These are phyloP conservation scores for Viola odorata DNA, from an alignment of 345 rosid species.

Conservation along the genomic window DNA sequence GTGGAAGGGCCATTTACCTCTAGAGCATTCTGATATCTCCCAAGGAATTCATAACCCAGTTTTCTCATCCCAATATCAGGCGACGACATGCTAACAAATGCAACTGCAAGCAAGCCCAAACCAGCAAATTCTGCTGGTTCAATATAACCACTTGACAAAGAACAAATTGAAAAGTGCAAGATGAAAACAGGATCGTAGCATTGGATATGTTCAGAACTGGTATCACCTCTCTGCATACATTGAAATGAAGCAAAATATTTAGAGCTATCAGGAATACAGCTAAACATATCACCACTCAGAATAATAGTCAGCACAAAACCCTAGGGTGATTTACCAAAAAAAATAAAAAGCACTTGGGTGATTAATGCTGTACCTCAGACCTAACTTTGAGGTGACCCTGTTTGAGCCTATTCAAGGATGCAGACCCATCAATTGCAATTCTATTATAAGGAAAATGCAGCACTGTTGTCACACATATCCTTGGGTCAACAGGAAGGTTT, in stretches of 20 bases:
- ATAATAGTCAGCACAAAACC: neutral
- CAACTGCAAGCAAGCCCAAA: slow-evolving; percentile 85
- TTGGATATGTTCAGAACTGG: slow-evolving; percentile 25
- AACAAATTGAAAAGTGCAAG: slow-evolving; percentile 58
- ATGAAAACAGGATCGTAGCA: slow-evolving; percentile 83
- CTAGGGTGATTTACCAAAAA: neutral
- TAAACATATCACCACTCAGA: too few species aligned
- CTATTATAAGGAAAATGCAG: slow-evolving; percentile 63
- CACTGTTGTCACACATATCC: slow-evolving; percentile 59
- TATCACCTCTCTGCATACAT: slow-evolving; percentile 27
- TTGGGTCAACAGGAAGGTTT: slow-evolving; percentile 73
- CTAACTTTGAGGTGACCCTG: neutral
- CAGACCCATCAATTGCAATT: slow-evolving; percentile 14
- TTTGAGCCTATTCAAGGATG: neutral
- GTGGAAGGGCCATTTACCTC: slow-evolving; percentile 46
- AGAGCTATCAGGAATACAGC: neutral
- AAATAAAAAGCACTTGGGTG: neutral
- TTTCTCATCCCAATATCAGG: slow-evolving; percentile 75
- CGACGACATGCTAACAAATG: slow-evolving; percentile 78
- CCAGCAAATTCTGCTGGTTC: slow-evolving; percentile 80
- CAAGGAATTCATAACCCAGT: slow-evolving; percentile 69
- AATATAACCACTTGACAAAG: slow-evolving; percentile 52
- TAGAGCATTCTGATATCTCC: slow-evolving; percentile 49
- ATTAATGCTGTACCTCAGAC: slow-evolving; percentile 7
- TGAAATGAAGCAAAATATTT: neutral